A percentile compares a stretch with the other conserved stretches of the same genome.
phyloP scores from a whole-genome alignment of 768 basidiomycete species.

The Amanita pallidorosea region DNA sequence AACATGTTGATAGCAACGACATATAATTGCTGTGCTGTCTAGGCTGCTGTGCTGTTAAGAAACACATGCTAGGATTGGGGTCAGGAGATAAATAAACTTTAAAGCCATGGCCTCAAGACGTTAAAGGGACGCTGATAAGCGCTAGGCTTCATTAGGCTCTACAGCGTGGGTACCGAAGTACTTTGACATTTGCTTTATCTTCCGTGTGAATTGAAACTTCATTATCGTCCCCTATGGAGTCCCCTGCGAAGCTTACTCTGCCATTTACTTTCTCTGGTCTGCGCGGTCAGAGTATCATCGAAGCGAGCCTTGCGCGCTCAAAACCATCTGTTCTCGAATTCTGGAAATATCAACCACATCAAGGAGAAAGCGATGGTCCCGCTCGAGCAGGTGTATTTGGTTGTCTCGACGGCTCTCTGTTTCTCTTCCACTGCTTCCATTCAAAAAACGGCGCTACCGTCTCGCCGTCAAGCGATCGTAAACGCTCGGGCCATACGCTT shows the following conservation, averaged over 20 bases:
- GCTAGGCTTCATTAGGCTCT: too few relatives aligned
- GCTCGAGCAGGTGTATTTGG: slow-evolving; percentile 24
- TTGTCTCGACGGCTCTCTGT: slow-evolving; percentile 33
- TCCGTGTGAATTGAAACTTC: too few relatives aligned
- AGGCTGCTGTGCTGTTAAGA: too few relatives aligned
- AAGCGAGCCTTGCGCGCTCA: slow-evolving; percentile 21
- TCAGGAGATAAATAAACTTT: too few relatives aligned
- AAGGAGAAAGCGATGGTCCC: slow-evolving; percentile 6
- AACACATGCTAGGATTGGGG: too few relatives aligned
- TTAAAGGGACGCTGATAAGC: too few relatives aligned
- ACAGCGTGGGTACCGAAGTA: neutral
- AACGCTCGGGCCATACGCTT: slow-evolving; percentile 5
- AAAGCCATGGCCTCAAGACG: too few relatives aligned
- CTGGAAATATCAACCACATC: slow-evolving; percentile 13
- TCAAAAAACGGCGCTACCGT: slow-evolving; percentile 8
- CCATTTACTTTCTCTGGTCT: slow-evolving; percentile 24
- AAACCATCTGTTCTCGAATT: slow-evolving; percentile 20
- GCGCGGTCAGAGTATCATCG: slow-evolving; percentile 12
- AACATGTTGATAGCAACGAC: neutral
- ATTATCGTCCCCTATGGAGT: neutral
- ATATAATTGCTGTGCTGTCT: too few relatives aligned
- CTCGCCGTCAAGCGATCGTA: slow-evolving; percentile 6
- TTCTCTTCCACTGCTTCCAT: slow-evolving; percentile 22
- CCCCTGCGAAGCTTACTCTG: slow-evolving; percentile 11
- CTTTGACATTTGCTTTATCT: too few relatives aligned